Percentiles rank a stretch among this genome's conserved stretches.
Conservation (phyloP, 169 alveolate genomes). For the Perkinsus olseni region DNA sequence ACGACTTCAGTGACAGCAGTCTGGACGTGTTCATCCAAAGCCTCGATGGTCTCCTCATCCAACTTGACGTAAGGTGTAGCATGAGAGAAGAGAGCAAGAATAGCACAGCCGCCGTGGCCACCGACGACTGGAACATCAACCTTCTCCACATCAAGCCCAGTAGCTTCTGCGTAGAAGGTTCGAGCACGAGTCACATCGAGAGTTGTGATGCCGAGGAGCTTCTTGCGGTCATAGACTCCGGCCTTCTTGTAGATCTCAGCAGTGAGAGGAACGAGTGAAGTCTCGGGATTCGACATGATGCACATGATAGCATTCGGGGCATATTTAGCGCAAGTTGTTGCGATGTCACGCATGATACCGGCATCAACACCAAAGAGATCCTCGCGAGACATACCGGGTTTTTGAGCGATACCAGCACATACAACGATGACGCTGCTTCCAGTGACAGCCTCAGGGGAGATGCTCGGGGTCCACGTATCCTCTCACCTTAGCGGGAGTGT, state of each 20-base stretch:
- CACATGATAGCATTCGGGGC: too few relatives aligned
- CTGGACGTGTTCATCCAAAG: conserved; percentile 1
- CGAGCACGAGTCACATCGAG: too few relatives aligned
- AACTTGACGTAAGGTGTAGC: not conserved
- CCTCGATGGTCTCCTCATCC: not conserved
- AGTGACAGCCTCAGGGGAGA: not conserved
- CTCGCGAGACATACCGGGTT: too few relatives aligned
- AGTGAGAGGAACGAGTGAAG: too few relatives aligned
- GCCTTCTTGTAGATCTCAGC: not conserved
- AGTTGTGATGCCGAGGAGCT: too few relatives aligned
- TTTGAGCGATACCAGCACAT: too few relatives aligned
- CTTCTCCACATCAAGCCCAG: too few relatives aligned
- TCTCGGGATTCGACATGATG: too few relatives aligned
- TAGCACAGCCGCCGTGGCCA: conserved; percentile 4
- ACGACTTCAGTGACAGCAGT: conserved; percentile 13
- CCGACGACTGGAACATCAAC: conserved; percentile 3
- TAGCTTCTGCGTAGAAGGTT: not conserved
- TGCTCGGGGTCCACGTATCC: not conserved
- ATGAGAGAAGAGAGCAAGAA: not conserved
- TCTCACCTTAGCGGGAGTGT: not conserved
- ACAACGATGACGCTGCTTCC: not conserved
- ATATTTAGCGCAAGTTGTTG: too few relatives aligned
- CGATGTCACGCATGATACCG: too few relatives aligned
- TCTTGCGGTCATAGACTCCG: too few relatives aligned
- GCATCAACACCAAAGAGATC: too few relatives aligned